Conservation (phyloP, 2,329 filamentous ascomycete genomes). For the Diaporthe australafricana region DNA sequence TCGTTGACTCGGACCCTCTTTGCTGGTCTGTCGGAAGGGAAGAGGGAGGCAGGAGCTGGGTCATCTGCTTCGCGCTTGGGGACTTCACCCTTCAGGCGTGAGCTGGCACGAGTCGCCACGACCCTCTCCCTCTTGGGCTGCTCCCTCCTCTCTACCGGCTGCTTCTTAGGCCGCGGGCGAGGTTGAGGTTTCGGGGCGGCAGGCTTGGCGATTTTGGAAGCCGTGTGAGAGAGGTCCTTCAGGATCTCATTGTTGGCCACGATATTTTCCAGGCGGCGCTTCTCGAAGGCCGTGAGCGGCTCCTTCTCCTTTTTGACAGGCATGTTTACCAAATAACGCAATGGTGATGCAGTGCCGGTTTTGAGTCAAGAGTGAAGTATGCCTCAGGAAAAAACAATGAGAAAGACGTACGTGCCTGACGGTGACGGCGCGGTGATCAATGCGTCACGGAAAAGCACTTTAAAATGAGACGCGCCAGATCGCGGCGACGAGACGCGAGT, state of each 20-base stretch:
- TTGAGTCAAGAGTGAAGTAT: background rate
- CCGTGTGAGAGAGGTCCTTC: slow-evolving; percentile 79
- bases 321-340: slow-evolving; percentile 53
- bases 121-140: slow-evolving; percentile 59
- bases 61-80: slow-evolving; percentile 58
- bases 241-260: slow-evolving; percentile 85
- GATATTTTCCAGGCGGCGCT: slow-evolving; percentile 86
- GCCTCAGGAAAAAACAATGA: too few species aligned
- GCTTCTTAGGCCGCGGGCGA: slow-evolving; percentile 49
- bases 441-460: slow-evolving; percentile 29
- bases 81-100: slow-evolving; percentile 64
- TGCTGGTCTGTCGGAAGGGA: slow-evolving; percentile 46
- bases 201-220: slow-evolving; percentile 66
- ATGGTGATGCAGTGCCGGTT: slow-evolving; percentile 28
- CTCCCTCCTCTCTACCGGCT: slow-evolving; percentile 50
- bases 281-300: slow-evolving; percentile 84
- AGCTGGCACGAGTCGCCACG: slow-evolving; percentile 68
- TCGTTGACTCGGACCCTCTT: slow-evolving; percentile 69
- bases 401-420: background rate
- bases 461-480: slow-evolving; percentile 34
- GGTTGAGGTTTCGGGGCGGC: slow-evolving; percentile 15
- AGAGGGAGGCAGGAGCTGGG: slow-evolving; percentile 14
- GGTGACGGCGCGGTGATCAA: slow-evolving; percentile 5
- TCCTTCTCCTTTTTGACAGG: slow-evolving; percentile 60
- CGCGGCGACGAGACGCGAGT: slow-evolving; percentile 32